Conservation (phyloP, 2,329 filamentous ascomycete species). For the Botrytis paeoniae region DNA sequence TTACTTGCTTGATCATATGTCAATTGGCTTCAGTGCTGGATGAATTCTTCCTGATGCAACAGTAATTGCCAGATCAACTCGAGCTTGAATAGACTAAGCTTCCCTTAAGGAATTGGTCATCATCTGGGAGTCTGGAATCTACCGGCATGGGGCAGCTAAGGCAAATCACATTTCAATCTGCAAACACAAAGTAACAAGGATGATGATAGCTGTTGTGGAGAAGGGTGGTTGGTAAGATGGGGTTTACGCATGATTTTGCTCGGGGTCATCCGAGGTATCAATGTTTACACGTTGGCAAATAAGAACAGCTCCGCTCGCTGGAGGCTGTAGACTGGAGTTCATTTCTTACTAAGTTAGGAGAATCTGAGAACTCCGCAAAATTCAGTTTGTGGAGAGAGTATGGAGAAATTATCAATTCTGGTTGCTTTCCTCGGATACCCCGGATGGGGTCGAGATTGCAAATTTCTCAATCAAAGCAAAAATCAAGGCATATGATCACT, state of each 20-base stretch:
- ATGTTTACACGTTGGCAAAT: neutral
- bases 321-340: neutral
- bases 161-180: neutral
- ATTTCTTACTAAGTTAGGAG: neutral
- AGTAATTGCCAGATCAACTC: neutral
- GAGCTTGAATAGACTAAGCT: neutral
- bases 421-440: neutral
- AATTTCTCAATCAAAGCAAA: neutral
- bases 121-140: neutral
- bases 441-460: neutral
- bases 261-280: neutral
- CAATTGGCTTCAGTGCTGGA: neutral
- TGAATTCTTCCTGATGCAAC: neutral
- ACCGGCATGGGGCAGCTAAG: neutral
- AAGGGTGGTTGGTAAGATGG: conserved; percentile 15
- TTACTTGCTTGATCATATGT: neutral
- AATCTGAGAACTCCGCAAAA: neutral
- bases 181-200: neutral
- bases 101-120: neutral
- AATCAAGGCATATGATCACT: neutral
- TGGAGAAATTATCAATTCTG: conserved; percentile 2
- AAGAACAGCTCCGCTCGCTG: neutral
- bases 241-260: neutral
- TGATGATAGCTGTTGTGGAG: neutral
- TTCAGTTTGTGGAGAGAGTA: neutral